These are phyloP conservation scores for Apiospora hydei DNA, from an alignment of 2,329 filamentous ascomycete species.

Conservation along the genomic window DNA sequence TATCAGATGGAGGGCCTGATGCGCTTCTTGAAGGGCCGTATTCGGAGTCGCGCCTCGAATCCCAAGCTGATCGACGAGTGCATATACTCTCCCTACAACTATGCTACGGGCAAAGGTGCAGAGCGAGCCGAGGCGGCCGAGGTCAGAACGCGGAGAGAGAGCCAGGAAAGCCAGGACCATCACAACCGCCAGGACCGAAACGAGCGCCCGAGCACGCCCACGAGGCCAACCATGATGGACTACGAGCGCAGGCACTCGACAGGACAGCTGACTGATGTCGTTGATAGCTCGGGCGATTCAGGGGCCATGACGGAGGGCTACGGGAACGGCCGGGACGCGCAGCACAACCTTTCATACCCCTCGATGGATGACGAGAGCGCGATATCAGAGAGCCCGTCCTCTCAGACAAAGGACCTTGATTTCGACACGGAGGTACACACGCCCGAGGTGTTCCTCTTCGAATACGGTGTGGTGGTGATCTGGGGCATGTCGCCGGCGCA, in stretches of 20 bases:
- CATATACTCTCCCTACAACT: constrained; percentile 93
- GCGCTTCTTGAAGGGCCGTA: constrained; percentile 87
- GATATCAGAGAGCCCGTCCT: constrained; percentile 42
- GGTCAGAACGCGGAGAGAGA: background rate
- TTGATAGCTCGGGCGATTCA: constrained; percentile 43
- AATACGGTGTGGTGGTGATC: constrained; percentile 96
- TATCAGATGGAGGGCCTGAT: constrained; percentile 91
- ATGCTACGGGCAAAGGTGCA: constrained; percentile 55
- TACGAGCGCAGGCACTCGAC: constrained; percentile 78
- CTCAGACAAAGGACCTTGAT: constrained; percentile 62
- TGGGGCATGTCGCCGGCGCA: constrained; percentile 96
- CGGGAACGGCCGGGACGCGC: constrained; percentile 39
- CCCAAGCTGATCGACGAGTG: constrained; percentile 98
- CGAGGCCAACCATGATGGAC: constrained; percentile 47
- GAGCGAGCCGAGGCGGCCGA: constrained; percentile 46
- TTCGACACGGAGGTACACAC: constrained; percentile 90
- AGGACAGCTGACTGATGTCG: constrained; percentile 61
- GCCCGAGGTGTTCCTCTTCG: constrained; percentile 93
- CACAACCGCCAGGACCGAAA: constrained; percentile 1
- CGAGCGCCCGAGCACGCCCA: constrained; percentile 31
- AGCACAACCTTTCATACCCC: constrained; percentile 46
- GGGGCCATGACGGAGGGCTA: constrained; percentile 40
- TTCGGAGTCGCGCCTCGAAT: constrained; percentile 77
- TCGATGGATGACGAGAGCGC: constrained; percentile 38
- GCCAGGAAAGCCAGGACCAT: constrained; percentile 30